Conservation (phyloP, 345 rosid genomes). For the Angophora floribunda region DNA sequence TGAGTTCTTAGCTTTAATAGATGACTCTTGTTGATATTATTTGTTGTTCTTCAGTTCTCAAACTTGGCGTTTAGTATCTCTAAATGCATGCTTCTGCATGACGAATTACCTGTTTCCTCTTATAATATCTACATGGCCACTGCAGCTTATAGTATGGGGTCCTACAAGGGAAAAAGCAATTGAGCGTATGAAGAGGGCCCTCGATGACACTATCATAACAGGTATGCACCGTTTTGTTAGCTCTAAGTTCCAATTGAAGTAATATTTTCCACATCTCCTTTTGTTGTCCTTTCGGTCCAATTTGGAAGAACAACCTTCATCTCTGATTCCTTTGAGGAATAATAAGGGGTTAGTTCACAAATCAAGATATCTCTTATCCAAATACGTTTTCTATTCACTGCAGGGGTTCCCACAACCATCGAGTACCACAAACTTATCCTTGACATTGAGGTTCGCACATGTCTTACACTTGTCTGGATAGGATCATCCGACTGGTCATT, state of each 20-base stretch:
- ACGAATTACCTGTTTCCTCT: background rate
- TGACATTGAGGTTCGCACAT: constrained; percentile 64
- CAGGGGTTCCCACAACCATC: constrained; percentile 96
- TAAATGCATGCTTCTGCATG: background rate
- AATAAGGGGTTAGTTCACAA: background rate
- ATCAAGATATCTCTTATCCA: background rate
- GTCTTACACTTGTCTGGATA: background rate
- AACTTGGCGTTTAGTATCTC: background rate
- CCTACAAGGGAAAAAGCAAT: constrained; percentile 99
- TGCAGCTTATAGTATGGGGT: constrained; percentile 97
- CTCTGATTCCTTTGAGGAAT: background rate
- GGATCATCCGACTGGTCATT: background rate
- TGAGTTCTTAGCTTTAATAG: background rate
- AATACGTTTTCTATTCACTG: background rate
- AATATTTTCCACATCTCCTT: background rate
- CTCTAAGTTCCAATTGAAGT: background rate
- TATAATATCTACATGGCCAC: background rate
- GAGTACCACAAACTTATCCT: constrained; percentile 97
- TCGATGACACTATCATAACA: constrained; percentile 81
- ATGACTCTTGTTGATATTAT: background rate
- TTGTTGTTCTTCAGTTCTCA: background rate
- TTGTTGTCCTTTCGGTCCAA: background rate
- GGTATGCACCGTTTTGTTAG: constrained; percentile 22
- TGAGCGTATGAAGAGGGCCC: constrained; percentile 98
- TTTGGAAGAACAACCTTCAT: background rate